A percentile compares a stretch with the other conserved stretches of the same genome.
Evolutionary conservation across 805 yeast genomes (phyloP).

Genomic region (Cyberlindnera mycetangii): DNA sequence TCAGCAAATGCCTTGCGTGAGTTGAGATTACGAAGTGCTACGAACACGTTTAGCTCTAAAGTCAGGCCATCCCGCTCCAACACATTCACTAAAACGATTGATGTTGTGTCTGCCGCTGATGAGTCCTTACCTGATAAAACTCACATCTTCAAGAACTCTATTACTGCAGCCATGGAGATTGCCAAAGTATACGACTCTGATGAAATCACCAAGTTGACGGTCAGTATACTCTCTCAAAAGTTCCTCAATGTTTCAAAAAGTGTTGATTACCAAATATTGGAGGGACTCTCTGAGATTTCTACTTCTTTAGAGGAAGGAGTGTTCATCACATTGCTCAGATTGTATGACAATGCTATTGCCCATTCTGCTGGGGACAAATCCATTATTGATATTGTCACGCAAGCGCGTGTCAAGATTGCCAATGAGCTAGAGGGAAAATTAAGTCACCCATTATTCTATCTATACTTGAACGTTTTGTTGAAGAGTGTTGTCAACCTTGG

Average conservation of each 20-base stretch:
- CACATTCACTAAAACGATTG: constrained; percentile 17
- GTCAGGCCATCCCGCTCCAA: constrained; percentile 22
- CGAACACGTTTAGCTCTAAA: constrained; percentile 15
- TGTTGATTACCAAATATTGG: constrained; percentile 52
- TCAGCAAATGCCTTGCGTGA: constrained; percentile 34
- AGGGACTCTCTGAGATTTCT: constrained; percentile 63
- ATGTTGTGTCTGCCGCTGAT: neutral
- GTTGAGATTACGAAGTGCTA: constrained; percentile 31
- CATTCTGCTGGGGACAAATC: constrained; percentile 41
- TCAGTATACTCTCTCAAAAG: constrained; percentile 81
- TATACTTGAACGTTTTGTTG: constrained; percentile 65
- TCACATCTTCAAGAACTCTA: constrained; percentile 57
- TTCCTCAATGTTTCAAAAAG: constrained; percentile 46
- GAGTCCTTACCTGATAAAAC: constrained; percentile 9
- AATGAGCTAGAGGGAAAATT: constrained; percentile 27
- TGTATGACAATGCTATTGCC: constrained; percentile 49
- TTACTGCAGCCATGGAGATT: constrained; percentile 64
- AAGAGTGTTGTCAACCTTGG: constrained; percentile 71
- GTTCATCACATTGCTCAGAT: constrained; percentile 57
- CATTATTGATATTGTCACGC: constrained; percentile 39
- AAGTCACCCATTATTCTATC: constrained; percentile 45
- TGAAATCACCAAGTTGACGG: constrained; percentile 71
- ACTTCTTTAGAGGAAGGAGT: constrained; percentile 62
- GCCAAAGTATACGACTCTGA: constrained; percentile 66
- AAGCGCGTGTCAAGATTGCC: constrained; percentile 49